phyloP scores from a whole-genome alignment of 2,329 filamentous ascomycete species.

The Penicillium sp. region DNA sequence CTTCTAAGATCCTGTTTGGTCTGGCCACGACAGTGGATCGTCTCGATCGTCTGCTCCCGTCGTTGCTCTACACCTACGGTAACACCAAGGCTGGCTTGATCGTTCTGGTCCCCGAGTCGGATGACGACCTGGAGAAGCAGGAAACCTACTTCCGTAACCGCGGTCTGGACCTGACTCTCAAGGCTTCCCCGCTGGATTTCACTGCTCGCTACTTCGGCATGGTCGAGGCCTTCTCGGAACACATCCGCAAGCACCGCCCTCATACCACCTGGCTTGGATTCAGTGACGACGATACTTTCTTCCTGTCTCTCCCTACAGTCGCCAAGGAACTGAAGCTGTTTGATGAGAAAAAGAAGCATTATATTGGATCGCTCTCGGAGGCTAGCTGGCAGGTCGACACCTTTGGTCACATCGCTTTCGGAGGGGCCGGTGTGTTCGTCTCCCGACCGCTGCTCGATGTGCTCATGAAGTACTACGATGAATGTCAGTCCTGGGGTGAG shows the following conservation, averaged over 20 bases:
- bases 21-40: conserved; percentile 45
- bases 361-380: conserved; percentile 45
- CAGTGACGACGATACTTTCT: conserved; percentile 47
- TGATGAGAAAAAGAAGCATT: conserved; percentile 42
- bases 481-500: conserved; percentile 44
- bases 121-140: conserved; percentile 39
- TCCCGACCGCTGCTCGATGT: conserved; percentile 42
- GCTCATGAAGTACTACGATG: conserved; percentile 40
- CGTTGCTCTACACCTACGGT: conserved; percentile 44
- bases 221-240: conserved; percentile 40
- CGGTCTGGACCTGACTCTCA: conserved; percentile 41
- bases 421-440: conserved; percentile 46
- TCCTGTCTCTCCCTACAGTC: conserved; percentile 39
- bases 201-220: conserved; percentile 46
- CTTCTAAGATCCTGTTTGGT: conserved; percentile 43
- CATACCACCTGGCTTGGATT: conserved; percentile 44
- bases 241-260: conserved; percentile 39
- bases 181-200: conserved; percentile 41
- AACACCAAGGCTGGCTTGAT: conserved; percentile 42
- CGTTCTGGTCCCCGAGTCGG: conserved; percentile 43
- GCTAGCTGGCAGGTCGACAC: conserved; percentile 45
- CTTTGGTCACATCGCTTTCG: conserved; percentile 46
- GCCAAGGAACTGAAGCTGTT: conserved; percentile 41
- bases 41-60: conserved; percentile 40
- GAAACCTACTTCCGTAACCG: conserved; percentile 44